Evolutionary conservation across 495 filamentous ascomycete species (phyloP), one percentile per base, ranked within the genome.

Genomic region (Daldinia caldariorum): DNA sequence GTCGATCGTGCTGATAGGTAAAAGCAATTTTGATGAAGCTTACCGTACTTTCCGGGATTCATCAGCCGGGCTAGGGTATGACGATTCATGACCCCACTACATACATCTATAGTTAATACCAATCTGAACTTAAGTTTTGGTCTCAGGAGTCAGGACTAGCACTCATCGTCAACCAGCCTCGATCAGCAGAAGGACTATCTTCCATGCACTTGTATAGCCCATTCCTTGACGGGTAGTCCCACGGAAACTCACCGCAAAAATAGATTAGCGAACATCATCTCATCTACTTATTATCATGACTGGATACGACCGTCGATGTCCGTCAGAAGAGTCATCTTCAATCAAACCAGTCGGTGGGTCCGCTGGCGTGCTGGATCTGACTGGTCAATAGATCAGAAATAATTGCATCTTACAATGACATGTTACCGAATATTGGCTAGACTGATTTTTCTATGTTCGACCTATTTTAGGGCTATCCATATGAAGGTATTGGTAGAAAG

Each of bases 51-150:
- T 56, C 22, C 71, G 63, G 71, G 66, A 53, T 73, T 61, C 47
- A 70, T 67, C 71, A 73, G 70, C 70, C 66, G 61, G 58, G 38
- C 70, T 51, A 63, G 70, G 70, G 66, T 59, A 37, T 49, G 45
- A 37, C 13, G 55, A 16, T 53, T 57, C 39, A 39, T 34, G 43
- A 66, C 70, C 53, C 66, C 66, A 68, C 69, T 14, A 51, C 32
- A 65, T 65, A 26, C 26, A 26, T 26, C 26, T 26, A 26, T 26
- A 26, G 26, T 56, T 47, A 47, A 47, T 18, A 47, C 7, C 32
- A 58, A 57, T 55, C 43, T 31, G 59, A 55, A 61, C 18, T 57
- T 50, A 41, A 59, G 58, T 63, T 57, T 66, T 49, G 58, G 50
- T 3, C 22, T 26, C 22, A 55, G 39, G 14, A 45, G n/a, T 26